Percentiles rank a stretch among this genome's conserved stretches.
Evolutionary conservation across 305 asterid species (phyloP).

Genomic region (Plantago lanceolata): DNA sequence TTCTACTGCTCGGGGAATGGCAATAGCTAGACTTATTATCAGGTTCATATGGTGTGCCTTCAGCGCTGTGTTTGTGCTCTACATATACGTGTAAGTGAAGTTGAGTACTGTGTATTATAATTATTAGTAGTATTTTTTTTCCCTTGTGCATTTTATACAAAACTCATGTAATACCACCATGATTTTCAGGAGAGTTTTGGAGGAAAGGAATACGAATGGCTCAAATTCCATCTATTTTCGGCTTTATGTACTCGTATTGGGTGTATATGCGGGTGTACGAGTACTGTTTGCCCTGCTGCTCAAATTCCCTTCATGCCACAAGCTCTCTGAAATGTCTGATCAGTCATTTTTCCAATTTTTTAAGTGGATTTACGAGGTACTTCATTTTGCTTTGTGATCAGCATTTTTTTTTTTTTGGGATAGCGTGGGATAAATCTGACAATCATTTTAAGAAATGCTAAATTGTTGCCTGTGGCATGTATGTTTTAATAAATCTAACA

Average conservation of each 20-base stretch:
- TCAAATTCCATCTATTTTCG: conserved; percentile 80
- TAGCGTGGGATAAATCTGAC: conserved; percentile 22
- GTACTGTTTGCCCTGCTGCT: conserved; percentile 65
- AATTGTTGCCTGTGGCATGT: conserved; percentile 82
- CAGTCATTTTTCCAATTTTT: conserved; percentile 93
- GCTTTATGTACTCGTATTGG: conserved; percentile 82
- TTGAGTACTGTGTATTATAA: background rate
- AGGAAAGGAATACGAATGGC: conserved; percentile 54
- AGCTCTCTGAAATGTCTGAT: conserved; percentile 79
- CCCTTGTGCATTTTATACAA: conserved; percentile 15
- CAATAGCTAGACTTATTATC: conserved; percentile 87
- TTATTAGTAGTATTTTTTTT: background rate
- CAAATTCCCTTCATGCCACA: conserved; percentile 80
- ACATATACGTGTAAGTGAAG: conserved; percentile 72
- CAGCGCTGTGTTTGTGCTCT: conserved; percentile 65
- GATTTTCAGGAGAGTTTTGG: conserved; percentile 66
- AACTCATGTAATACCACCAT: conserved; percentile 25
- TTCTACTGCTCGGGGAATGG: conserved; percentile 93
- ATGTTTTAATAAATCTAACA: conserved; percentile 20
- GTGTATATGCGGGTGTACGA: conserved; percentile 84
- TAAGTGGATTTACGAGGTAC: conserved; percentile 99
- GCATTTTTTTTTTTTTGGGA: conserved; percentile 5
- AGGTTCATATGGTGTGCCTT: conserved; percentile 87
- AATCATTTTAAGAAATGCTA: conserved; percentile 59
- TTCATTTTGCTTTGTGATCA: conserved; percentile 10